Conservation (phyloP, 2,329 filamentous ascomycete genomes). For the Aspergillus pseudoterreus region DNA sequence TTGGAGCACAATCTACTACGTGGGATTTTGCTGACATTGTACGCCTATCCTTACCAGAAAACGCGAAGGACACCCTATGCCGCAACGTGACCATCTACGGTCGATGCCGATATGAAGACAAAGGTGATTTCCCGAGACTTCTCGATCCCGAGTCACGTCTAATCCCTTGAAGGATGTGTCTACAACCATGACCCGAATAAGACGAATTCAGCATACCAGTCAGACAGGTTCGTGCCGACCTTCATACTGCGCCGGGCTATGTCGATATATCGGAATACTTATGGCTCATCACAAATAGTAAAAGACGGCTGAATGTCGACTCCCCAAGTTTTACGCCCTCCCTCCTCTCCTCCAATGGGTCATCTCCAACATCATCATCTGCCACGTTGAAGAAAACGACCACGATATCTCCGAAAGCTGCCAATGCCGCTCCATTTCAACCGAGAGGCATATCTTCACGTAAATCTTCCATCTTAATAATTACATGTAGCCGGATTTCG, state of each 20-base stretch:
- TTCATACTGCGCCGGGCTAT: not conserved
- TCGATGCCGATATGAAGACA: slow-evolving; percentile 86
- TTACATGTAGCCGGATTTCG: no score
- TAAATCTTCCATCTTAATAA: slow-evolving; percentile 19
- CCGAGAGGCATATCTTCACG: slow-evolving; percentile 40
- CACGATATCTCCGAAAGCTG: slow-evolving; percentile 78
- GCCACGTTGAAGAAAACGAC: slow-evolving; percentile 60
- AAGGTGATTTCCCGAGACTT: slow-evolving; percentile 49
- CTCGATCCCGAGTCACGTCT: slow-evolving; percentile 10
- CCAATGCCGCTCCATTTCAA: slow-evolving; percentile 68
- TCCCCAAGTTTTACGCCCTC: slow-evolving; percentile 90
- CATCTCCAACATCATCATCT: slow-evolving; percentile 21
- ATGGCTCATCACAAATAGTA: slow-evolving; percentile 20
- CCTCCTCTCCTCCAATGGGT: slow-evolving; percentile 35
- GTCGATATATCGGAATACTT: not conserved
- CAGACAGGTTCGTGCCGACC: slow-evolving; percentile 32
- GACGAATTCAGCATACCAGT: slow-evolving; percentile 41
- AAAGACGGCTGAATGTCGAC: slow-evolving; percentile 87
- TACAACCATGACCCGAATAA: slow-evolving; percentile 83
- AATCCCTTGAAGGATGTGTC: slow-evolving; percentile 57
- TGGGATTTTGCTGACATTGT: slow-evolving; percentile 6
- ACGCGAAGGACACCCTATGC: slow-evolving; percentile 81
- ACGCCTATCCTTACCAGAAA: slow-evolving; percentile 49
- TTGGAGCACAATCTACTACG: not conserved
- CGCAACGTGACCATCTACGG: slow-evolving; percentile 92